Base-by-base conservation (phyloP, 805 yeast genomes). In the Komagataella pastoris region DNA sequence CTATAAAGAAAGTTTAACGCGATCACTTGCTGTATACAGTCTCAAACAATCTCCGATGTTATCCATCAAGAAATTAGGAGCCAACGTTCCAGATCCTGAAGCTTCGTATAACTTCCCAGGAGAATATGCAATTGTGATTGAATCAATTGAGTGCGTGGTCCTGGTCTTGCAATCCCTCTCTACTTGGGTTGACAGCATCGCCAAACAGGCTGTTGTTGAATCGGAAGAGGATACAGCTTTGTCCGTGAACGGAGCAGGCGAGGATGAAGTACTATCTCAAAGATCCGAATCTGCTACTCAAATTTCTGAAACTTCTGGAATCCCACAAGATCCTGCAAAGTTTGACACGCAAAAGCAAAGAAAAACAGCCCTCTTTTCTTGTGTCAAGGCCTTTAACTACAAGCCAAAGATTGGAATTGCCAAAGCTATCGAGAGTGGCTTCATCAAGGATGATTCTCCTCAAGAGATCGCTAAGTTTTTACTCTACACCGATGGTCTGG, bases 271-370 rank as follows among this genome's bases (percentile, higher is more conserved):
- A 30, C 40, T 30, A 10, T 30, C 40, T 14, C 40, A 46, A 3
- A 59, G 67, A 51, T 59, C 58, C 47, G 59, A 66, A 47, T 60
- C 68, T 19, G 56, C 56, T 24, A 59, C 65, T 2, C 52, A 24
- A 18, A 45, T 48, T 12, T 48, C 50, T 30, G 43, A 30, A 30
- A 46, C 50, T 3, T 50, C 49, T 3, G 48, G 44, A 30, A 24
- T 46, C 49, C 46, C 52, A 24, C 47, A 46, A 18, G 88, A 83
- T 58, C 90, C 95, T 1, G 75, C 77, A 18, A 95, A 88, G 64
- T 91, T 93, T 65, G 97, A 90, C 58, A 80, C 75, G 49, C 75
- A 83, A 57, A 95, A 93, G 61, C 85, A 81, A 58, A 74, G 91
- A 53, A 93, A 93, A 65, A 88, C 85, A 40, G 85, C 85, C 2